Conservation (phyloP, 2,329 filamentous ascomycete genomes). For the Didymella pinodella region DNA sequence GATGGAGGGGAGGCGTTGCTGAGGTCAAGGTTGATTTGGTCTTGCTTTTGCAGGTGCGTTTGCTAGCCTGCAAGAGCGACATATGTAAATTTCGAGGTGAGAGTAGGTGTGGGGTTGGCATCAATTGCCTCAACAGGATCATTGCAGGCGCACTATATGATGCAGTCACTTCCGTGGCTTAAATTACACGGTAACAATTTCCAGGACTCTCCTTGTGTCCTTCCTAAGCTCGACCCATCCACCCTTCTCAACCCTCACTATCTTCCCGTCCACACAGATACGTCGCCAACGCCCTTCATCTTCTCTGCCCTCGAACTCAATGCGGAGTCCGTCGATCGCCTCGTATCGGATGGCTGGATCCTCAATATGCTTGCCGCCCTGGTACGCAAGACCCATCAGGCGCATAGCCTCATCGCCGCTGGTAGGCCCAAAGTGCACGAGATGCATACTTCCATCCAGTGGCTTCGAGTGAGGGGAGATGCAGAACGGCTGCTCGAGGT, state of each 20-base stretch:
- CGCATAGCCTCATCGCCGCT: constrained; percentile 73
- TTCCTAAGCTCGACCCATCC: constrained; percentile 74
- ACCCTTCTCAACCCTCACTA: constrained; percentile 73
- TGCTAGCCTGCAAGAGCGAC: neutral
- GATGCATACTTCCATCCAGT: constrained; percentile 72
- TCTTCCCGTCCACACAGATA: constrained; percentile 91
- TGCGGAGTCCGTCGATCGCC: constrained; percentile 69
- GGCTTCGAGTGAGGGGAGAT: constrained; percentile 79
- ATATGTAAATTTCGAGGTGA: neutral
- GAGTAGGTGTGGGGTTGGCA: neutral
- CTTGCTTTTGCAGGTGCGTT: neutral
- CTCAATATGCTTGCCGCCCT: constrained; percentile 65
- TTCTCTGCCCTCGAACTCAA: constrained; percentile 68
- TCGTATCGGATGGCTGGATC: constrained; percentile 71
- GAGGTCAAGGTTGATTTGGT: neutral
- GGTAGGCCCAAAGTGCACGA: constrained; percentile 78
- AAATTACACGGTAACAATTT: constrained; percentile 33
- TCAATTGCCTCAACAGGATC: too few species aligned
- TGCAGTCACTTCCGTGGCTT: neutral
- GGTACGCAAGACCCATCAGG: constrained; percentile 73
- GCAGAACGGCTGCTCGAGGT: constrained; percentile 80
- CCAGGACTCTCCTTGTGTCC: constrained; percentile 53
- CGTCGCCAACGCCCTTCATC: constrained; percentile 78
- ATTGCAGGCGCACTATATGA: too few species aligned
- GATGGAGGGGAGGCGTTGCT: neutral